Evolutionary conservation across 148 eudicot genomes (phyloP), one percentile per base, ranked within the genome.

Genomic region (Dianthus caryophyllus): DNA sequence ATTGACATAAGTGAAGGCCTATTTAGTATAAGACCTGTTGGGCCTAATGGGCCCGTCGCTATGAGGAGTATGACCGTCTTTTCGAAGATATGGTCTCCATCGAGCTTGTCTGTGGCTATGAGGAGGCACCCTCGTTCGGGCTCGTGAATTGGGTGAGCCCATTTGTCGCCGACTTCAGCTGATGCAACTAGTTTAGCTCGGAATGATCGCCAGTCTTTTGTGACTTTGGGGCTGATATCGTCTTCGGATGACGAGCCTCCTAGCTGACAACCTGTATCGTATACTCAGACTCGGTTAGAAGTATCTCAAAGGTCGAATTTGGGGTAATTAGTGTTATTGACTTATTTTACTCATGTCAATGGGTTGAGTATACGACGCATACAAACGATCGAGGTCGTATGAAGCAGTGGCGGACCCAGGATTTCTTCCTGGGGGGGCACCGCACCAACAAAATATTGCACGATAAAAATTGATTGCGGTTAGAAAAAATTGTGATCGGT

Each of bases 1-100:
- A 92, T 92, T 52, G 98, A 92, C 98, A 89, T 92, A 2, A 89
- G 83, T 0, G 98, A 89, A 0, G 98, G 94, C 48, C 91, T 77
- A 80, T 92, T 92, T 25, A 92, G 86, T 36, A 92, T 89, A 41
- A 92, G 66, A 8, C 97, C 97, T 0, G 83, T 85, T 43, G 93
- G 96, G 30, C 96, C 94, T 30, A 85, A 58, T 0, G 94, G 94
- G 4, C 89, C 94, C 2, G 84, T 84, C 21, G 96, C 77, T 38
- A 89, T 68, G 61, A 92, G 75, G 16, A 92, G 84, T 66, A 92
- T 69, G 17, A 87, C 98, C 11, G 98, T 87, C 65, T 84, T 78
- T 69, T 89, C 98, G 65, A 89, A 92, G 16, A 92, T 92, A 80
- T 89, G 96, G 66, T 87, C 94, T 16, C 96, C 98, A 27, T 92